Evolutionary conservation across 2,329 filamentous ascomycete genomes (phyloP).

Genomic region (Colletotrichum viniferum): DNA sequence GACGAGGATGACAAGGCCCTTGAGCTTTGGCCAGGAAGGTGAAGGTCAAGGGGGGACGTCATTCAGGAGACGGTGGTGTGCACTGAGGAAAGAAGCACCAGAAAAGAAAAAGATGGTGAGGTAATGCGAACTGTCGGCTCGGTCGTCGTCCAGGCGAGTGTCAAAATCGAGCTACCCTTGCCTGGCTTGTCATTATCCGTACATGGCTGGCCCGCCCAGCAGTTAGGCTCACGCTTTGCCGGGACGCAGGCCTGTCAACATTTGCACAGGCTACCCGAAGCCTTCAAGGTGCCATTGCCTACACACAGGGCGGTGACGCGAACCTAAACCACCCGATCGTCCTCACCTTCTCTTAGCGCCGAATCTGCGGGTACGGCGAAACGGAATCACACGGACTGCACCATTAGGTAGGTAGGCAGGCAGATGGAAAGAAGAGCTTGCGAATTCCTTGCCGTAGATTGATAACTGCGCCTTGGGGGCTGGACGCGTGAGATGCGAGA

Average conservation of each 20-base stretch:
- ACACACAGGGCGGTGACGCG: conserved; percentile 18
- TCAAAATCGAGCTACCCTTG: conserved; percentile 8
- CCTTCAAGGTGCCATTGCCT: not conserved
- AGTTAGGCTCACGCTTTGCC: not conserved
- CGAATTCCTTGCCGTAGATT: not conserved
- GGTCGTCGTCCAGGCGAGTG: conserved; percentile 15
- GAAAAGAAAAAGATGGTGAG: conserved; percentile 2
- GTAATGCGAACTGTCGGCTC: conserved; percentile 18
- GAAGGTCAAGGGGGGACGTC: not conserved
- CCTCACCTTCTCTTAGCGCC: not conserved
- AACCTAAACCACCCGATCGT: not conserved
- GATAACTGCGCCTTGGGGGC: not conserved
- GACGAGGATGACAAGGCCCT: not conserved
- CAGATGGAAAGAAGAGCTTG: not conserved
- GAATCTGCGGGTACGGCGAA: not conserved
- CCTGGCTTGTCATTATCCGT: not conserved
- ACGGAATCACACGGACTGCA: not conserved
- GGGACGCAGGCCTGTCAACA: not conserved
- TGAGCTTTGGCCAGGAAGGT: not conserved
- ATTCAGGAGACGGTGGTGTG: conserved; percentile 17
- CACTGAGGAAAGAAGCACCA: not conserved
- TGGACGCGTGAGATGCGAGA: not conserved
- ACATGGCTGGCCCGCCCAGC: not conserved
- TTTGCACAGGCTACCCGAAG: conserved; percentile 1
- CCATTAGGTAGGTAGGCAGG: not conserved